phyloP scores from a whole-genome alignment of 2,329 filamentous ascomycete genomes.

The Cladosporium sp. region DNA sequence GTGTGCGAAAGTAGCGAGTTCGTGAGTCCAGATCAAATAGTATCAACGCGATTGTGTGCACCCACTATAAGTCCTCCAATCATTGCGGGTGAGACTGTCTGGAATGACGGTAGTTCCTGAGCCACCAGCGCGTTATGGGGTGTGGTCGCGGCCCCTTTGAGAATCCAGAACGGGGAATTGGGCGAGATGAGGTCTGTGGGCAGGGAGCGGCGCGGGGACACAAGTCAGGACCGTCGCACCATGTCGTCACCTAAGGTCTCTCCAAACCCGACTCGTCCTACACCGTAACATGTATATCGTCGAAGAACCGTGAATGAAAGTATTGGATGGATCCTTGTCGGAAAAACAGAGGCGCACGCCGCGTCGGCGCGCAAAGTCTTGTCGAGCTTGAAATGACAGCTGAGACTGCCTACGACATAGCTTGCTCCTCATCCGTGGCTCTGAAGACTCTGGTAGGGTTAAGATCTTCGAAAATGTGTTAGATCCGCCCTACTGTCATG shows the following conservation, averaged over 20 bases:
- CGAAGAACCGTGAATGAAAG: not conserved
- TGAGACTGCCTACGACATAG: not conserved
- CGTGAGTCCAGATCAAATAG: not conserved
- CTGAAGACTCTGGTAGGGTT: not conserved
- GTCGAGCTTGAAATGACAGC: not conserved
- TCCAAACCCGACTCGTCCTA: not conserved
- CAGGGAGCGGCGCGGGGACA: too few relatives aligned
- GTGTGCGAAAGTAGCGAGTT: not conserved
- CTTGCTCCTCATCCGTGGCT: not conserved
- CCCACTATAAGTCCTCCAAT: not conserved
- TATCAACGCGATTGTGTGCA: not conserved
- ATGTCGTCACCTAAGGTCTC: not conserved
- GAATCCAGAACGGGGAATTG: not conserved
- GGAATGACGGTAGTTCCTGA: conserved; percentile 1
- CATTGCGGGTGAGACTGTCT: conserved; percentile 6
- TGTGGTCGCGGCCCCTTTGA: not conserved
- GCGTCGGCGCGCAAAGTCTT: not conserved
- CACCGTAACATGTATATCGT: not conserved
- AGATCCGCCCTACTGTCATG: not conserved
- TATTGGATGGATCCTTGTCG: not conserved
- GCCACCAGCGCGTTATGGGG: not conserved
- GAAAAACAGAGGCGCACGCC: not conserved
- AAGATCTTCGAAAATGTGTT: not conserved
- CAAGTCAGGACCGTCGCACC: too few relatives aligned
- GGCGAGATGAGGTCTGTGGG: conserved; percentile 3